A percentile compares a stretch with the other conserved stretches of the same genome.
phyloP scores from a whole-genome alignment of 768 basidiomycete genomes.

The Boletus reticulatus region DNA sequence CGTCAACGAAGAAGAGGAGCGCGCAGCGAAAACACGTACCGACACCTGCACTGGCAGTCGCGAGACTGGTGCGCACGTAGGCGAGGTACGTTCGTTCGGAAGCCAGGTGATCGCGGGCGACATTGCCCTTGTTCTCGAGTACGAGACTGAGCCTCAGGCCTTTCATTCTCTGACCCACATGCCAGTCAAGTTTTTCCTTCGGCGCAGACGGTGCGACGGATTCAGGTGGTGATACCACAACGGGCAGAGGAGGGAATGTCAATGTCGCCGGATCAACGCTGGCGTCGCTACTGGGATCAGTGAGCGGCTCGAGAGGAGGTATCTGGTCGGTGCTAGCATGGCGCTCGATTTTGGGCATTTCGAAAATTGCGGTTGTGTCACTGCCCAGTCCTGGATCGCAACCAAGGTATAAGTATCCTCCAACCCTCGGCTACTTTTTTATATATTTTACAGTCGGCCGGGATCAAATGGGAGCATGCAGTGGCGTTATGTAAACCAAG shows the following conservation, averaged over 20 bases:
- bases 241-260: not conserved
- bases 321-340: constrained; percentile 11
- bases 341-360: constrained; percentile 15
- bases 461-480: no score
- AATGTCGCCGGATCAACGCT: not conserved
- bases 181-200: not conserved
- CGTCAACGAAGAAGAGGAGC: not conserved
- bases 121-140: constrained; percentile 59
- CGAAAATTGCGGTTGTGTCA: not conserved
- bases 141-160: constrained; percentile 27
- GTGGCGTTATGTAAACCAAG: not conserved
- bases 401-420: not conserved
- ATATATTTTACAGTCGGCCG: no score
- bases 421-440: no score
- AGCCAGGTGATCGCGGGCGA: constrained; percentile 63
- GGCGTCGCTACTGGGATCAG: not conserved
- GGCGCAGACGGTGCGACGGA: not conserved
- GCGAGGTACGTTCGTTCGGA: constrained; percentile 63
- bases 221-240: not conserved
- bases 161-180: not conserved
- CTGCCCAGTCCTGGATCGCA: not conserved
- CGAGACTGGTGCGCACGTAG: constrained; percentile 62
- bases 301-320: constrained; percentile 23
- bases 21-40: constrained; percentile 37
- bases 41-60: constrained; percentile 57